A percentile compares a stretch with the other conserved stretches of the same genome.
These are phyloP conservation scores for Cryphonectria carpinicola DNA, from an alignment of 2,329 filamentous ascomycete genomes.

Conservation along the genomic window DNA sequence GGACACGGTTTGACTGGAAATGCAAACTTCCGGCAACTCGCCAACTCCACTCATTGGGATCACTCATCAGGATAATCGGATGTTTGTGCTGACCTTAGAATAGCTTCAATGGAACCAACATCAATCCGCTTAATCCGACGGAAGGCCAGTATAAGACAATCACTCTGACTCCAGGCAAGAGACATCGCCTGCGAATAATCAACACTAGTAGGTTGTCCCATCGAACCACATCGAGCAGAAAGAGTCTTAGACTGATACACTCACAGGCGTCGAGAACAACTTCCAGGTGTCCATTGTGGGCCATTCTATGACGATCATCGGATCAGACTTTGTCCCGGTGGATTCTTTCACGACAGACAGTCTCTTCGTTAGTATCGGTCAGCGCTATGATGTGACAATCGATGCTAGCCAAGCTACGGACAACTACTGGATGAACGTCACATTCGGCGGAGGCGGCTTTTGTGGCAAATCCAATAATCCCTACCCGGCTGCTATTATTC, in stretches of 20 bases:
- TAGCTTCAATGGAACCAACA: conserved; percentile 48
- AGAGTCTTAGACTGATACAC: not conserved
- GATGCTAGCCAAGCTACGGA: conserved; percentile 41
- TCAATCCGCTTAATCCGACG: conserved; percentile 36
- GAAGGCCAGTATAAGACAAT: conserved; percentile 40
- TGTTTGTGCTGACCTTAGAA: not conserved
- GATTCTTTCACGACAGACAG: conserved; percentile 51
- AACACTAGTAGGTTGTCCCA: conserved; percentile 41
- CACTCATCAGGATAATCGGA: not conserved
- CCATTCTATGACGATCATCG: conserved; percentile 55
- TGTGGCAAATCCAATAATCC: conserved; percentile 40
- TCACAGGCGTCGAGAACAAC: conserved; percentile 25
- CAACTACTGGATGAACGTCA: conserved; percentile 48
- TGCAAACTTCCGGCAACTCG: no score
- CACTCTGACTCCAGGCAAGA: conserved; percentile 48
- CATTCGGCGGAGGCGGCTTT: conserved; percentile 33
- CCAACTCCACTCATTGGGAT: no score
- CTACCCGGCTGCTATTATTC: conserved; percentile 44
- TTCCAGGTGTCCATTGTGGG: conserved; percentile 48
- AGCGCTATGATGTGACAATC: conserved; percentile 53
- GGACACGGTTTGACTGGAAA: not conserved
- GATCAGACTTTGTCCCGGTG: conserved; percentile 56
- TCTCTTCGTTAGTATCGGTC: conserved; percentile 55
- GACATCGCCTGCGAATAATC: conserved; percentile 54
- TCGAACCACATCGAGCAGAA: not conserved